Evolutionary conservation across 495 filamentous ascomycete genomes (phyloP), one percentile per base, ranked within the genome.

Genomic region (Trichoderma reesei): DNA sequence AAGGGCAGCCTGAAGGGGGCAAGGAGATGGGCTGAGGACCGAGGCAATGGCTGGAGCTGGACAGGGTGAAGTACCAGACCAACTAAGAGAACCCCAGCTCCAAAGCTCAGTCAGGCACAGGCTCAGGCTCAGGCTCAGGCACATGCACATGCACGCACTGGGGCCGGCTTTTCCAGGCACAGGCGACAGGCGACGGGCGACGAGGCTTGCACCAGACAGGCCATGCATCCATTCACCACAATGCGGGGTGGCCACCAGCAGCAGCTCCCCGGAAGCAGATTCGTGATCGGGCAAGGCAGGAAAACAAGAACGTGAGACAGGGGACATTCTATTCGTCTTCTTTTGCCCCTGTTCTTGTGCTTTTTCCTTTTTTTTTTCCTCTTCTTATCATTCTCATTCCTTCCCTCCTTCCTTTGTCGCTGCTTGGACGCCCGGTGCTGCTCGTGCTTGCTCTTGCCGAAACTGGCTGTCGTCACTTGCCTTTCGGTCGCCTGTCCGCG

Each of bases 381-480:
- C 20, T 18, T 18, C 14, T 48, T 44, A 16, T 6, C 11, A 18
- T 48, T 48, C 20, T 6, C n/a, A 48, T 48, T 48, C 44, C n/a
- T 16, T 48, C n/a, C n/a, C n/a, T n/a, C n/a, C n/a, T 48, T 18
- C n/a, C 7, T 16, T 16, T n/a, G 37, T 6, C 1, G 5, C 44
- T 46, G 13, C 42, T 1, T 48, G 37, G 37, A 10, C 44, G 44
- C 16, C n/a, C n/a, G 44, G 13, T 48, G 14, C 44, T n/a, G 20
- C n/a, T 20, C 44, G n/a, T 48, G n/a, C 44, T 48, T n/a, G 44
- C 44, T 48, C 44, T 48, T 18, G n/a, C 44, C 44, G 44, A 48
- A 18, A 16, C n/a, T 18, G 44, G n/a, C 5, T 10, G 10, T 10
- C 10, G 37, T 39, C 37, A 39, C 37, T 39, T 5, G 5, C 37